phyloP scores from a whole-genome alignment of 805 yeast genomes.

The Scheffersomyces lignosus region DNA sequence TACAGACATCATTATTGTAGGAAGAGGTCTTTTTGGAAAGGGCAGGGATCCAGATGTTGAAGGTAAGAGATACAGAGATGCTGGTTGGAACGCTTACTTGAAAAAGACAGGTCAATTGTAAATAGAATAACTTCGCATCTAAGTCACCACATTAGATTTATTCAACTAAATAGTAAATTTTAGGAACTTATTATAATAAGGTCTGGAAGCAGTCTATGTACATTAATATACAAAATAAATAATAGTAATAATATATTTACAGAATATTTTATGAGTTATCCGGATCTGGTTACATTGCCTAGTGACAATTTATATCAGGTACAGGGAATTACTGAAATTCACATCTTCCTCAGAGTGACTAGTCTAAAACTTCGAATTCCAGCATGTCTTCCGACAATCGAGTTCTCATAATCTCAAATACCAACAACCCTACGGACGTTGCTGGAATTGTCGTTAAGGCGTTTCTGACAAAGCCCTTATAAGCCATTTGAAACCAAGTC shows the following conservation, averaged over 20 bases:
- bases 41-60: conserved; percentile 90
- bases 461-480: conserved; percentile 73
- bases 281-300: too few species aligned
- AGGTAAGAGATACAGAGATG: conserved; percentile 83
- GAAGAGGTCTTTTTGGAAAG: conserved; percentile 92
- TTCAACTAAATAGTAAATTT: too few species aligned
- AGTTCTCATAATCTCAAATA: conserved; percentile 77
- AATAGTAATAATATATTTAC: too few species aligned
- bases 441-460: conserved; percentile 82
- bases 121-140: too few species aligned
- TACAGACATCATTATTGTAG: conserved; percentile 96
- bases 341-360: too few species aligned
- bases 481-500: conserved; percentile 65
- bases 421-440: conserved; percentile 80
- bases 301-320: too few species aligned
- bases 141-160: too few species aligned
- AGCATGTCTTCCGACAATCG: conserved; percentile 29
- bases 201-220: too few species aligned
- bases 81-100: conserved; percentile 93
- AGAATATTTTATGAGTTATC: too few species aligned
- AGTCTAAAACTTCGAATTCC: neutral
- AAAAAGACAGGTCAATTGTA: conserved; percentile 28
- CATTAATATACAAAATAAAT: too few species aligned
- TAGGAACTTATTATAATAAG: too few species aligned
- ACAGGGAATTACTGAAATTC: too few species aligned